Conservation (phyloP, 371 early-diverging fungal genomes). For the Rhizopus stolonifer region DNA sequence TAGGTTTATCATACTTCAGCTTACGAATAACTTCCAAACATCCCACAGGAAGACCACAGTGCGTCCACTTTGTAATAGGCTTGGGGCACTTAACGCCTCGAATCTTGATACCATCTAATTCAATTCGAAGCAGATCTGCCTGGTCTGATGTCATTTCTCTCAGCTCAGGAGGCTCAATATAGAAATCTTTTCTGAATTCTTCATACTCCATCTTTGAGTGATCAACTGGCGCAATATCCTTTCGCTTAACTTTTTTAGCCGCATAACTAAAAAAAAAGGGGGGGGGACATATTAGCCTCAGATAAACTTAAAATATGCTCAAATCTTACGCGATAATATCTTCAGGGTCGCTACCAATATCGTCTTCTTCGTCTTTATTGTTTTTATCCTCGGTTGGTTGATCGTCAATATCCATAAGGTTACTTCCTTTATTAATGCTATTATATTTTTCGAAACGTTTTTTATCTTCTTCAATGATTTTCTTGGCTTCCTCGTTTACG, state of each 20-base stretch:
- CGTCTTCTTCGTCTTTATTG: conserved; percentile 44
- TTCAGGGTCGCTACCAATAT: conserved; percentile 60
- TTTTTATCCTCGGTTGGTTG: conserved; percentile 1
- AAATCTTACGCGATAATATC: conserved; percentile 74
- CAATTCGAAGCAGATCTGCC: conserved; percentile 79
- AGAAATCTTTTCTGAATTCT: conserved; percentile 93
- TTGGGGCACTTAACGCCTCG: conserved; percentile 88
- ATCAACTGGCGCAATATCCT: conserved; percentile 90
- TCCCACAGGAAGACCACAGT: conserved; percentile 84
- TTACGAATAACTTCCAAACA: conserved; percentile 76
- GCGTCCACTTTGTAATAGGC: conserved; percentile 94
- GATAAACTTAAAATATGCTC: conserved; percentile 2
- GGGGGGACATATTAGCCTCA: not conserved
- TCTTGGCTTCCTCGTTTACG: conserved; percentile 72
- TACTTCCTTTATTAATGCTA: conserved; percentile 13
- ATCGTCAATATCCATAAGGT: conserved; percentile 17
- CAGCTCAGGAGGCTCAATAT: conserved; percentile 93
- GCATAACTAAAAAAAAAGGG: conserved; percentile 56
- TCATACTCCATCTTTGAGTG: conserved; percentile 87
- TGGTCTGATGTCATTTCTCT: conserved; percentile 80
- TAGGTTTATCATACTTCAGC: conserved; percentile 85
- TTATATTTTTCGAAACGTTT: conserved; percentile 30
- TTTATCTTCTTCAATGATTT: conserved; percentile 68
- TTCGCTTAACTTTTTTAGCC: conserved; percentile 83
- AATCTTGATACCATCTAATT: conserved; percentile 94